phyloP scores from a whole-genome alignment of 192 early-diverging fungal species.

The Pilobolus umbonatus region DNA sequence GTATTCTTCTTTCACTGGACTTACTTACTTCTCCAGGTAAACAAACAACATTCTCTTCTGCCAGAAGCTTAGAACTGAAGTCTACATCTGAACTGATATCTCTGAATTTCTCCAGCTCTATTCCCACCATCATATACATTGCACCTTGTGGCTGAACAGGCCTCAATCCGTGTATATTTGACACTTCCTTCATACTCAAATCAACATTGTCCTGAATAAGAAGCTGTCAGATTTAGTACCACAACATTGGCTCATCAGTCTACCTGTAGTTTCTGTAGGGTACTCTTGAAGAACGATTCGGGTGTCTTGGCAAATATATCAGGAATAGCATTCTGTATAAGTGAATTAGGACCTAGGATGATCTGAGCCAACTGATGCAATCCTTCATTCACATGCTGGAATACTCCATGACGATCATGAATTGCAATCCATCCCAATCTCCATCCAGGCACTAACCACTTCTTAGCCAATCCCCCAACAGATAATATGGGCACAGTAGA shows the following conservation, averaged over 20 bases:
- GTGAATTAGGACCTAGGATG: slow-evolving; percentile 76
- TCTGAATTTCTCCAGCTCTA: slow-evolving; percentile 62
- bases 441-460: slow-evolving; percentile 91
- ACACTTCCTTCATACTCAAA: slow-evolving; percentile 55
- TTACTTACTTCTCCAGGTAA: slow-evolving; percentile 66
- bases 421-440: slow-evolving; percentile 85
- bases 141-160: slow-evolving; percentile 85
- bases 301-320: slow-evolving; percentile 75
- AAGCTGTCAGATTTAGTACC: no score
- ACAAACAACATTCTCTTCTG: slow-evolving; percentile 80
- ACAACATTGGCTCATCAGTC: no score
- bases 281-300: slow-evolving; percentile 58
- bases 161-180: slow-evolving; percentile 63
- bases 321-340: slow-evolving; percentile 73
- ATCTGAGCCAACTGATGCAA: slow-evolving; percentile 70
- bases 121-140: slow-evolving; percentile 89
- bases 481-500: slow-evolving; percentile 78
- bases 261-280: slow-evolving; percentile 63
- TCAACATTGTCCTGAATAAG: slow-evolving; percentile 70
- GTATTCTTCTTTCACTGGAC: no score
- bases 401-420: slow-evolving; percentile 60
- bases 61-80: slow-evolving; percentile 74
- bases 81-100: slow-evolving; percentile 74
- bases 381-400: slow-evolving; percentile 61
- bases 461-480: slow-evolving; percentile 83